phyloP scores from a whole-genome alignment of 1,284 basidiomycete genomes.

The Heterobasidion occidentale region DNA sequence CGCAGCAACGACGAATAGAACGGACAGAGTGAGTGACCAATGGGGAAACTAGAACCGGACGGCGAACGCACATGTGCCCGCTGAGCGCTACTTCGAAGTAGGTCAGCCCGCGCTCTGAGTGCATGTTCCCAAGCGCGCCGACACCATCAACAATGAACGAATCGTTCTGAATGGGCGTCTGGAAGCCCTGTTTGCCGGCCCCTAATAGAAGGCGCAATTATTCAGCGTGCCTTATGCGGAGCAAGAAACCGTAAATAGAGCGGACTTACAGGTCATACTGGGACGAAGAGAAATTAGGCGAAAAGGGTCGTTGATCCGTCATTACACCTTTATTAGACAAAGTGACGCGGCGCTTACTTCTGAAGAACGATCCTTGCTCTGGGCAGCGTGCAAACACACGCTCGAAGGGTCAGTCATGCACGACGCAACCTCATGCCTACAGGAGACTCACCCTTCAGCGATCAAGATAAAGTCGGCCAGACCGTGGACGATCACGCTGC shows the following conservation, averaged over 20 bases:
- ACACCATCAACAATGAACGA: constrained; percentile 64
- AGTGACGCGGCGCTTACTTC: constrained; percentile 37
- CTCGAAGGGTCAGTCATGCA: not conserved
- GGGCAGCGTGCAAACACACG: not conserved
- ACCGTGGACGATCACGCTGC: constrained; percentile 66
- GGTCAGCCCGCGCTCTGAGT: constrained; percentile 59
- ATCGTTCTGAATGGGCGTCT: constrained; percentile 53
- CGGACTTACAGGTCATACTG: constrained; percentile 61
- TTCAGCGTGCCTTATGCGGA: not conserved
- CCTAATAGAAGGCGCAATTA: constrained; percentile 24
- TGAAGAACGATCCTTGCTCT: constrained; percentile 58
- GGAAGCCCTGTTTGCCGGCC: constrained; percentile 67
- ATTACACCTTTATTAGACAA: not conserved
- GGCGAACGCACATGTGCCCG: constrained; percentile 58
- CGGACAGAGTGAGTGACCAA: not conserved
- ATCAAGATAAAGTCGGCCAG: constrained; percentile 66
- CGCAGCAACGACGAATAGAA: not conserved
- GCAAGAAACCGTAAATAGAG: not conserved
- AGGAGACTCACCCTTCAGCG: constrained; percentile 54
- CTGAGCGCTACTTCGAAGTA: constrained; percentile 58
- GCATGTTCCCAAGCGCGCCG: constrained; percentile 55
- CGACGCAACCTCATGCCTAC: not conserved
- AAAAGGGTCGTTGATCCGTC: not conserved
- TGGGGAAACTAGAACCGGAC: not conserved
- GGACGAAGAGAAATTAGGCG: not conserved